phyloP scores from a whole-genome alignment of 2,329 filamentous ascomycete species.

The Sclerotinia sclerotiorum region DNA sequence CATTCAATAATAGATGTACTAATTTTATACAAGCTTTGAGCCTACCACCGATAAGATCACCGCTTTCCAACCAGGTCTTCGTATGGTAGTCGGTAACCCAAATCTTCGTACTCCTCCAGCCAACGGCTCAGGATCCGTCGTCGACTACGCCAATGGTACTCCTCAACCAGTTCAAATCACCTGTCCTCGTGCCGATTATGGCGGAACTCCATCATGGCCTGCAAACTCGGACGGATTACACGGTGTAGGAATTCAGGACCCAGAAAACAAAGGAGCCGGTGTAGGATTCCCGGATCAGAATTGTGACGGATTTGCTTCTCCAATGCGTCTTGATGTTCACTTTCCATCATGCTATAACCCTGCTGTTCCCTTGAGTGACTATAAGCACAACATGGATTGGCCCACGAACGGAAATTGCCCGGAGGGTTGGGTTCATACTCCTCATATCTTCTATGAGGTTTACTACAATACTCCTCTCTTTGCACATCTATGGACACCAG shows the following conservation, averaged over 20 bases:
- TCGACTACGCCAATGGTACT: conserved; percentile 53
- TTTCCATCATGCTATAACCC: conserved; percentile 92
- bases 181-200: conserved; percentile 53
- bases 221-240: conserved; percentile 53
- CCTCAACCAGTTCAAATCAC: conserved; percentile 59
- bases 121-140: conserved; percentile 50
- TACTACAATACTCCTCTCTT: conserved; percentile 77
- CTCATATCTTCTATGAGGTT: conserved; percentile 80
- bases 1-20: conserved; percentile 24
- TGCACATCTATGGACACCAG: conserved; percentile 59
- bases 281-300: conserved; percentile 68
- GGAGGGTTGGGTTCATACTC: conserved; percentile 63
- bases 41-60: conserved; percentile 62
- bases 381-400: conserved; percentile 71
- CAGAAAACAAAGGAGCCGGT: conserved; percentile 55
- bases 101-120: conserved; percentile 61
- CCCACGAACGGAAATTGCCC: conserved; percentile 75
- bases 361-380: conserved; percentile 51
- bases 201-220: conserved; percentile 50
- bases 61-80: conserved; percentile 74
- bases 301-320: conserved; percentile 63
- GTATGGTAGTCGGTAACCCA: conserved; percentile 76
- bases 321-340: conserved; percentile 77
- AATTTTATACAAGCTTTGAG: conserved; percentile 52
- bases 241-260: conserved; percentile 54